Conservation (phyloP, 1,284 basidiomycete species). For the Meripilus lineatus region DNA sequence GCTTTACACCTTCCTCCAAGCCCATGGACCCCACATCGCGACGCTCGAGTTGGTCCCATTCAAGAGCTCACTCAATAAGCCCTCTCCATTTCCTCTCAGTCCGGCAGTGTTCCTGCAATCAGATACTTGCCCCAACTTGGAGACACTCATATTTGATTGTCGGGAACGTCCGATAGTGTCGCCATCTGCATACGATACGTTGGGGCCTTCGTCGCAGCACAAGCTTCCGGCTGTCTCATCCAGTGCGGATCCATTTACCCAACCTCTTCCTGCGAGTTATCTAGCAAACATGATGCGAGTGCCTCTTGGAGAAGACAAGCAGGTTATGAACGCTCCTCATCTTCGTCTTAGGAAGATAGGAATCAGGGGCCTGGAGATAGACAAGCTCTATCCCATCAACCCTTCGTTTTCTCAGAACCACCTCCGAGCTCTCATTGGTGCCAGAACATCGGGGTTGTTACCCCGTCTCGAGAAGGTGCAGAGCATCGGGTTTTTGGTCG, state of each 20-base stretch:
- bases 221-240: background rate
- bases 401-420: constrained; percentile 30
- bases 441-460: constrained; percentile 26
- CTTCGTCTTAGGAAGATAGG: constrained; percentile 40
- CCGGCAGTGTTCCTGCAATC: constrained; percentile 33
- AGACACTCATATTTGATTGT: constrained; percentile 35
- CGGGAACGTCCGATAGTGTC: constrained; percentile 16
- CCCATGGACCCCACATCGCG: constrained; percentile 35
- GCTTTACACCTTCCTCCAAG: constrained; percentile 33
- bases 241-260: background rate
- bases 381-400: constrained; percentile 40
- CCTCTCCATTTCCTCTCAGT: constrained; percentile 32
- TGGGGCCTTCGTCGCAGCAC: constrained; percentile 21
- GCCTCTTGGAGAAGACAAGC: background rate
- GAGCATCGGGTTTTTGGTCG: constrained; percentile 42
- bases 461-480: constrained; percentile 42
- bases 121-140: constrained; percentile 39
- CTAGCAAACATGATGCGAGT: background rate
- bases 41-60: constrained; percentile 37
- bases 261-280: background rate
- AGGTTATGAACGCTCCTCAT: constrained; percentile 27
- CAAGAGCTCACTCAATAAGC: constrained; percentile 25
- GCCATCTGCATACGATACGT: constrained; percentile 17
- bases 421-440: constrained; percentile 35
- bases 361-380: constrained; percentile 36